These are phyloP conservation scores for Pleurotus tuber-regium DNA, from an alignment of 768 basidiomycete species.

Conservation along the genomic window DNA sequence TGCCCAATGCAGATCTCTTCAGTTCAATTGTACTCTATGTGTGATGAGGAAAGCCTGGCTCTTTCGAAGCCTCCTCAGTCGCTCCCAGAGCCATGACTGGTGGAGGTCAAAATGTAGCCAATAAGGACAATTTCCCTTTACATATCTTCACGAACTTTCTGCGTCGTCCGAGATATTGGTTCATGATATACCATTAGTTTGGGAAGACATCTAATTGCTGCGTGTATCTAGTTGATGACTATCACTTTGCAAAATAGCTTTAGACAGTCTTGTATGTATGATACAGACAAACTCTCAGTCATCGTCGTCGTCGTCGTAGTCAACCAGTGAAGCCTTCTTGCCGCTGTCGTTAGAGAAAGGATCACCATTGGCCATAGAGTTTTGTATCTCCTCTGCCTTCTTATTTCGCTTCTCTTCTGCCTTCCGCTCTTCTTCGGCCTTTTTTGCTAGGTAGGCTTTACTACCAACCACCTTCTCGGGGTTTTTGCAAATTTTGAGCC, in stretches of 20 bases:
- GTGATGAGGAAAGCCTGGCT: conserved; percentile 29
- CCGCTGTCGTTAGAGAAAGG: conserved; percentile 64
- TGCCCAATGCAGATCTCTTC: not conserved
- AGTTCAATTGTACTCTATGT: not conserved
- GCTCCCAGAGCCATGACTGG: conserved; percentile 38
- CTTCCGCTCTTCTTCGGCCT: conserved; percentile 66
- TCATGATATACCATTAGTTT: conserved; percentile 16
- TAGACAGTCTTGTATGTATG: no score
- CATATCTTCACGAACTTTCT: conserved; percentile 16
- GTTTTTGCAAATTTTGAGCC: conserved; percentile 88
- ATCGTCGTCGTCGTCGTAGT: conserved; percentile 62
- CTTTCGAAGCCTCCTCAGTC: conserved; percentile 56
- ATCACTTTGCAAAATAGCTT: no score
- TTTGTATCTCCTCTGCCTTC: conserved; percentile 51
- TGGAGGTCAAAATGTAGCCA: conserved; percentile 66
- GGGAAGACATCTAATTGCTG: conserved; percentile 22
- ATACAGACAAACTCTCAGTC: conserved; percentile 20
- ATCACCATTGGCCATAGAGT: conserved; percentile 47
- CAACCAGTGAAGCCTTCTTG: conserved; percentile 37
- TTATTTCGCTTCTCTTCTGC: conserved; percentile 67
- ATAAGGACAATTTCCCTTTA: conserved; percentile 29
- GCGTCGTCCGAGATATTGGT: conserved; percentile 16
- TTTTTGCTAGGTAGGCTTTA: conserved; percentile 71
- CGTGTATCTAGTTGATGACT: no score
- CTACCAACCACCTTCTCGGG: conserved; percentile 95